These are phyloP conservation scores for Suhomyces sp. DNA, from an alignment of 805 yeast genomes.

Conservation along the genomic window DNA sequence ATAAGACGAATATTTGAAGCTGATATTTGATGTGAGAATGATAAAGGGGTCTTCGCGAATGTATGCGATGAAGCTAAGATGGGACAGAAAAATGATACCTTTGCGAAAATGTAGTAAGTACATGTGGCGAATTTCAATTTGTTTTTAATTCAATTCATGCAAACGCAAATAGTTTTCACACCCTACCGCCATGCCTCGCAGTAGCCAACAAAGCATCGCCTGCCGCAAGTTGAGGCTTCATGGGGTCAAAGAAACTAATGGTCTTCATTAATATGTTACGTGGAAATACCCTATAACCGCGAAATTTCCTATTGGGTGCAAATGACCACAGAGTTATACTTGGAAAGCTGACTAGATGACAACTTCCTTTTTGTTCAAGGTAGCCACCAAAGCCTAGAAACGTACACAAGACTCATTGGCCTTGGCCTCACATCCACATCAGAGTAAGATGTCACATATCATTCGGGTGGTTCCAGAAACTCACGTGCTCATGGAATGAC, in stretches of 20 bases:
- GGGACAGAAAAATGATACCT: not conserved
- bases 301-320: not conserved
- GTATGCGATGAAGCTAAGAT: not conserved
- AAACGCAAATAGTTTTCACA: not conserved
- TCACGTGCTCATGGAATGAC: not conserved
- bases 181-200: not conserved
- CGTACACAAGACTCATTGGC: not conserved
- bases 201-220: not conserved
- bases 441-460: not conserved
- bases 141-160: not conserved
- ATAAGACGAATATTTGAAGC: not conserved
- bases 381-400: not conserved
- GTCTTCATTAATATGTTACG: too few species aligned
- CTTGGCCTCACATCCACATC: not conserved
- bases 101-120: not conserved
- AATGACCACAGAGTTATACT: not conserved
- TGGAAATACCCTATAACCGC: too few species aligned
- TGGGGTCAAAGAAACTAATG: not conserved
- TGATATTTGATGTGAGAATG: not conserved
- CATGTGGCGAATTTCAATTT: not conserved
- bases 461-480: not conserved
- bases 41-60: not conserved
- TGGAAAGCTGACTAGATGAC: not conserved
- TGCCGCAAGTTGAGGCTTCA: not conserved
- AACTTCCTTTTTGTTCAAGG: too few species aligned